These are phyloP conservation scores for Entomophthora muscae DNA, from an alignment of 371 early-diverging fungal species.

Conservation along the genomic window DNA sequence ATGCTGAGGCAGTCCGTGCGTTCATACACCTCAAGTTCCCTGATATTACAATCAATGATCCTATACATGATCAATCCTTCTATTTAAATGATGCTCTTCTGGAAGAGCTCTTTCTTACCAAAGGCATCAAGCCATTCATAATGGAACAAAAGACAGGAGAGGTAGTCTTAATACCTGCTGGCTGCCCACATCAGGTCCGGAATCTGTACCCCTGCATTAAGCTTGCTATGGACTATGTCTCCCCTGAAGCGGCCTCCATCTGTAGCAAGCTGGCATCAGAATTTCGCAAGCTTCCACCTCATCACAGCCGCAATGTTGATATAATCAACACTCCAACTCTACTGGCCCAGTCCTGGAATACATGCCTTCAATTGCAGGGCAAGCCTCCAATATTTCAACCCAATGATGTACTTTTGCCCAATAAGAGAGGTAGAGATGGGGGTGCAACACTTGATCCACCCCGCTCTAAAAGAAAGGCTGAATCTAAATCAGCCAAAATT, in stretches of 20 bases:
- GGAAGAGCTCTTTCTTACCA: slow-evolving; percentile 15
- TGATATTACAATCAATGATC: slow-evolving; percentile 17
- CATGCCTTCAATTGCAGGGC: not conserved
- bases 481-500: too few species aligned
- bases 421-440: too few species aligned
- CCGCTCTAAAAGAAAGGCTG: too few species aligned
- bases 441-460: too few species aligned
- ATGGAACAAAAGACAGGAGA: slow-evolving; percentile 44
- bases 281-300: slow-evolving; percentile 7
- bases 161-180: slow-evolving; percentile 58
- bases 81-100: slow-evolving; percentile 29
- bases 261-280: slow-evolving; percentile 8
- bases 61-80: slow-evolving; percentile 38
- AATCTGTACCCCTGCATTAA: slow-evolving; percentile 41
- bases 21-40: not conserved
- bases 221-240: slow-evolving; percentile 48
- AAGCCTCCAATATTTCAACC: not conserved
- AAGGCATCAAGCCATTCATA: slow-evolving; percentile 26
- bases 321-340: slow-evolving; percentile 9
- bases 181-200: slow-evolving; percentile 54
- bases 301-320: slow-evolving; percentile 9
- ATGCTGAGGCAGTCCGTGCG: slow-evolving; percentile 18
- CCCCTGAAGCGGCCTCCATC: slow-evolving; percentile 27
- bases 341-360: slow-evolving; percentile 9
- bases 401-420: not conserved